Evolutionary conservation across 495 filamentous ascomycete species (phyloP), one percentile per base, ranked within the genome.

Genomic region (Trichocladium uniseriatum): DNA sequence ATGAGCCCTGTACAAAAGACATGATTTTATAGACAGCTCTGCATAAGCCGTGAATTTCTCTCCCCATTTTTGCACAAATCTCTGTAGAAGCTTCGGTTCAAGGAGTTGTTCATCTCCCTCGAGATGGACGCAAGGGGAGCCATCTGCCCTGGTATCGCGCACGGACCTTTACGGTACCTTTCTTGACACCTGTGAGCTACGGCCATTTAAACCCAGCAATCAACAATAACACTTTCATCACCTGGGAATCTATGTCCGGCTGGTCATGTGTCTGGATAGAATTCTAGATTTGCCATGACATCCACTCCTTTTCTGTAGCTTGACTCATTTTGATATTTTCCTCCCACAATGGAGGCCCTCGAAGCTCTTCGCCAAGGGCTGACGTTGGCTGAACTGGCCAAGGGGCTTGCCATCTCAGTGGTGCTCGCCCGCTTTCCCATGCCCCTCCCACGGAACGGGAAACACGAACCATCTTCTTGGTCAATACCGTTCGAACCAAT

Each of bases 1-100:
- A 5, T n/a, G 22, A 31, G 35, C 18, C 28, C 38, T 62, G 57
- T 60, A 62, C 16, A 55, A 57, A 44, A 57, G 34, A 45, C 27
- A 43, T 20, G 38, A 38, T 46, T 32, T 27, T 31, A 52, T 60
- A 57, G 57, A 62, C 47, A 49, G 35, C 29, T 16, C 38, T 38
- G 24, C 43, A 45, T 45, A 28, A 39, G 31, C 37, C 18, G 28
- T 28, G 35, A 16, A 5, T 15, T 7, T 34, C 14, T 22, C 14
- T 6, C 29, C 22, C 24, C 20, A 10, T n/a, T 9, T 15, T n/a
- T n/a, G n/a, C n/a, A n/a, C n/a, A n/a, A n/a, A n/a, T 4, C 27
- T 13, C 15, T 19, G 3, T 15, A 13, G 15, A 18, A 16, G 15
- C 9, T 1, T 10, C 9, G 20, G 14, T 14, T 14, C 18, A 21